Percentiles rank a stretch among this genome's conserved stretches.
These are phyloP conservation scores for Wickerhamomyces ciferrii DNA, from an alignment of 805 yeast genomes.

Conservation along the genomic window DNA sequence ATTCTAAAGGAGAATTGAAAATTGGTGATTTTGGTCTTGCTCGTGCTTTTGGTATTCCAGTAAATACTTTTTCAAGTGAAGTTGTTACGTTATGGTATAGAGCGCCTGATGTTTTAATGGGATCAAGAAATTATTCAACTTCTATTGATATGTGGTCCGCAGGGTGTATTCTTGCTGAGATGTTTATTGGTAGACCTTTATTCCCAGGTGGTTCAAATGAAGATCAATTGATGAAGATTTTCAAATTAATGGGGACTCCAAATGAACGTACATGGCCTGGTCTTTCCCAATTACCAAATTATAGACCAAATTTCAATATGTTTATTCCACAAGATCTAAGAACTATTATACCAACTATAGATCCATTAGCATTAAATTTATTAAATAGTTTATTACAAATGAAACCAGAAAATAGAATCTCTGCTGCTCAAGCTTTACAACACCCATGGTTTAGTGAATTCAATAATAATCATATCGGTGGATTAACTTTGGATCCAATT, in stretches of 20 bases:
- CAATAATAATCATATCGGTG: slow-evolving; percentile 22
- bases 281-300: slow-evolving; percentile 85
- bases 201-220: slow-evolving; percentile 97
- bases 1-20: slow-evolving; percentile 84
- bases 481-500: neutral
- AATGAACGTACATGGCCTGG: slow-evolving; percentile 97
- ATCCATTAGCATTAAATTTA: slow-evolving; percentile 77
- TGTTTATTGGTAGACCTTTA: slow-evolving; percentile 96
- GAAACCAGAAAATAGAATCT: slow-evolving; percentile 91
- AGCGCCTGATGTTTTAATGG: slow-evolving; percentile 94
- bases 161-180: slow-evolving; percentile 96
- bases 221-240: slow-evolving; percentile 88
- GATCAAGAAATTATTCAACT: slow-evolving; percentile 92
- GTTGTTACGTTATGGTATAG: slow-evolving; percentile 98
- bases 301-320: slow-evolving; percentile 75
- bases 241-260: slow-evolving; percentile 94
- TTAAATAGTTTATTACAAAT: slow-evolving; percentile 73
- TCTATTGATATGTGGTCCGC: slow-evolving; percentile 99
- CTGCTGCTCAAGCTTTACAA: slow-evolving; percentile 85
- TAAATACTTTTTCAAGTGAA: slow-evolving; percentile 94
- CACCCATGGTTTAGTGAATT: slow-evolving; percentile 92
- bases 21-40: slow-evolving; percentile 97
- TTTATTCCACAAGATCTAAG: slow-evolving; percentile 87
- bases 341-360: slow-evolving; percentile 71
- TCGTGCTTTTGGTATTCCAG: slow-evolving; percentile 96